Conservation (phyloP, 179 eudicot genomes). For the Vitellaria paradoxa region DNA sequence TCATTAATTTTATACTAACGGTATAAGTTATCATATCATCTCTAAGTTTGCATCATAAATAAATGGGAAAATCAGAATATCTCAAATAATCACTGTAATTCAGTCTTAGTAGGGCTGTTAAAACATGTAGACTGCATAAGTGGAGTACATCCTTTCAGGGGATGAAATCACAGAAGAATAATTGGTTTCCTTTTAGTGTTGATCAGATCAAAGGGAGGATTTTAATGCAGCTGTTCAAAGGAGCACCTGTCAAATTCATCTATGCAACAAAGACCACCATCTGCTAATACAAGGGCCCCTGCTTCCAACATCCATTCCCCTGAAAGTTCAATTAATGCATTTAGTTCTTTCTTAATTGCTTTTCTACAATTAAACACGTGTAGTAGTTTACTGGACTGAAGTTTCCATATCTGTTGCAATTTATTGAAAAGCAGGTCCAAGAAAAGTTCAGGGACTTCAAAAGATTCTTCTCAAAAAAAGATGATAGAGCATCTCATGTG, state of each 20-base stretch:
- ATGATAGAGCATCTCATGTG: not conserved
- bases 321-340: slow-evolving; percentile 19
- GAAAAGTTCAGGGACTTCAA: not conserved
- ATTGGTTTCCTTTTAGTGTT: not conserved
- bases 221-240: not conserved
- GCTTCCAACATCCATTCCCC: slow-evolving; percentile 99
- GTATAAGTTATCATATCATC: not conserved
- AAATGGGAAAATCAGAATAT: not conserved
- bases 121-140: not conserved
- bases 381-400: slow-evolving; percentile 7
- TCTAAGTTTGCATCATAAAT: slow-evolving; percentile 5
- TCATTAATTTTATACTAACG: not conserved
- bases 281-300: slow-evolving; percentile 95
- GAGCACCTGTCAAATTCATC: slow-evolving; percentile 73
- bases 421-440: not conserved
- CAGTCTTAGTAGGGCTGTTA: not conserved
- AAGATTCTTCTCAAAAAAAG: not conserved
- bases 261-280: slow-evolving; percentile 96
- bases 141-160: not conserved
- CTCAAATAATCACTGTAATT: not conserved
- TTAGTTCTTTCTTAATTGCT: not conserved
- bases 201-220: not conserved
- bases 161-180: not conserved
- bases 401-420: not conserved
- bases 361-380: not conserved